phyloP scores from a whole-genome alignment of 108 stramenopile genomes.

The Chaetoceros tenuissimus region DNA sequence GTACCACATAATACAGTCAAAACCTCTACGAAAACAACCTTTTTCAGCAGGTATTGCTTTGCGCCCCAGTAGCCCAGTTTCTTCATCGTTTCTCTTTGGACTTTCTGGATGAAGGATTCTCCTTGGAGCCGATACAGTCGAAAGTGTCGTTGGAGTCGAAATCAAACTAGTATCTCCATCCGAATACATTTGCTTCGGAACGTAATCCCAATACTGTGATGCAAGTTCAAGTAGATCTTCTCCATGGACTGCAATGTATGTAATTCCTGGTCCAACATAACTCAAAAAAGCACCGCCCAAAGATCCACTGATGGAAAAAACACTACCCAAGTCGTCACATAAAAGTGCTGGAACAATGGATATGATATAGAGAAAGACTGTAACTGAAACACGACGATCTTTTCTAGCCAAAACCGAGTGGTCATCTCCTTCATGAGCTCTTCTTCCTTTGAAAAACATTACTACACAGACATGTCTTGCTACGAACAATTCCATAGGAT shows the following conservation, averaged over 20 bases:
- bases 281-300: slow-evolving; percentile 19
- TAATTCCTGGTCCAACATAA: slow-evolving; percentile 29
- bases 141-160: neutral
- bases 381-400: slow-evolving; percentile 21
- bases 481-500: slow-evolving; percentile 41
- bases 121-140: neutral
- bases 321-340: slow-evolving; percentile 17
- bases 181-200: neutral
- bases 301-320: slow-evolving; percentile 28
- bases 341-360: slow-evolving; percentile 23
- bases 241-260: slow-evolving; percentile 23
- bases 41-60: neutral
- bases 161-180: neutral
- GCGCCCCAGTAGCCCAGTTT: neutral
- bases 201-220: slow-evolving; percentile 10
- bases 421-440: slow-evolving; percentile 37
- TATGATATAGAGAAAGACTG: slow-evolving; percentile 20
- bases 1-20: slow-evolving; percentile 36
- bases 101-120: neutral
- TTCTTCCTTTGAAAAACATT: slow-evolving; percentile 30
- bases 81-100: no score
- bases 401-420: slow-evolving; percentile 14
- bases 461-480: slow-evolving; percentile 34
- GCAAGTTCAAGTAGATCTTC: slow-evolving; percentile 15
- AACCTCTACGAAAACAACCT: neutral